These are phyloP conservation scores for Margaritispora aquatica DNA, from an alignment of 495 filamentous ascomycete species.

Conservation along the genomic window DNA sequence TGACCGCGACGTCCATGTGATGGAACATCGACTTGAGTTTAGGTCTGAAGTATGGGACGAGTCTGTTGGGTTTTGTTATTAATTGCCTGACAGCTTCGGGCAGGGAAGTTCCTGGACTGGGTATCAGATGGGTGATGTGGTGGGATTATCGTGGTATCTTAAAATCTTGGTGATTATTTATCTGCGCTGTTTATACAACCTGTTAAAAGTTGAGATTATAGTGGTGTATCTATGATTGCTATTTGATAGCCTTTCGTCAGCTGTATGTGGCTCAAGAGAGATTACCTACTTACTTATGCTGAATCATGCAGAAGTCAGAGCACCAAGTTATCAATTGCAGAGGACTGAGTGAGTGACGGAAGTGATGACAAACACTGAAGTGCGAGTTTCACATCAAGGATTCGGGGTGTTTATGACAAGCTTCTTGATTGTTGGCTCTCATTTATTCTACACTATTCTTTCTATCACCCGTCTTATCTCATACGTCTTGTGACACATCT, in stretches of 20 bases:
- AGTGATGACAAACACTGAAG: not conserved
- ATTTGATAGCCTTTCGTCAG: too few relatives aligned
- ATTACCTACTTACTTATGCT: too few relatives aligned
- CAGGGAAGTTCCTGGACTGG: not conserved
- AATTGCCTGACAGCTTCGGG: not conserved
- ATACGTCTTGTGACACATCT: not conserved
- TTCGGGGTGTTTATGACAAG: not conserved
- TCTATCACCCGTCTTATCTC: not conserved
- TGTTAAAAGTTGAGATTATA: not conserved
- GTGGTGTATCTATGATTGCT: not conserved
- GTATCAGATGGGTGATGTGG: not conserved
- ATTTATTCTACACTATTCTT: slow-evolving; percentile 12
- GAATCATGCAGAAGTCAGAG: too few relatives aligned
- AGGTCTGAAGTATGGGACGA: not conserved
- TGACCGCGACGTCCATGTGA: too few relatives aligned
- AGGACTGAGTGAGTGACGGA: too few relatives aligned
- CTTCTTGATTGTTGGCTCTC: slow-evolving; percentile 1
- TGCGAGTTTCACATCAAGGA: not conserved
- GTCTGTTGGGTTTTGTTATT: too few relatives aligned
- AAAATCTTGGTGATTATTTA: not conserved
- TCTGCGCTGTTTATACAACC: not conserved
- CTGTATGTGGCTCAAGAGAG: too few relatives aligned
- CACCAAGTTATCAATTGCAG: too few relatives aligned
- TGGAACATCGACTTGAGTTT: too few relatives aligned
- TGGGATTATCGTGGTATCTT: not conserved